These are phyloP conservation scores for Rhodotorula graminis DNA, from an alignment of 768 basidiomycete genomes.

Conservation along the genomic window DNA sequence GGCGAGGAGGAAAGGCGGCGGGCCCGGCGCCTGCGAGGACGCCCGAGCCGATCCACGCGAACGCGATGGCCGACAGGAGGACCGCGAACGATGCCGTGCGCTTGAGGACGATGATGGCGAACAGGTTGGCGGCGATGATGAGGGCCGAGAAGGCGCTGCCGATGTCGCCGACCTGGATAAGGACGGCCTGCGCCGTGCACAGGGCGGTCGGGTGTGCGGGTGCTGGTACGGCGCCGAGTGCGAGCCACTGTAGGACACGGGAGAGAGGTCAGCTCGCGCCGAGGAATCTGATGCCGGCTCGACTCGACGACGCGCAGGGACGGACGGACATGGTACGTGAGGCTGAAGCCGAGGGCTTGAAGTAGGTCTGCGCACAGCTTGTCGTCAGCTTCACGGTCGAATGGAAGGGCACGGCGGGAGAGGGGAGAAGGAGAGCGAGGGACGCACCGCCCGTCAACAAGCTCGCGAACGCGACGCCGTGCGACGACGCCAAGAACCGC, in stretches of 20 bases:
- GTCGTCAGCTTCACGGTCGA: no score
- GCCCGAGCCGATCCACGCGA: constrained; percentile 7
- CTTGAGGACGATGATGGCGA: constrained; percentile 19
- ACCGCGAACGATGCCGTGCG: neutral
- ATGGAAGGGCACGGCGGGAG: no score
- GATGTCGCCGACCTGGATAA: constrained; percentile 28
- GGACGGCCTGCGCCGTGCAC: constrained; percentile 22
- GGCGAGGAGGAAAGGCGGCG: no score
- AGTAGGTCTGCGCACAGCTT: neutral
- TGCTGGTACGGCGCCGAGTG: neutral
- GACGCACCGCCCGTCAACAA: constrained; percentile 10
- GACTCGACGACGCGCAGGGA: neutral
- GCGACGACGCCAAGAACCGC: constrained; percentile 14
- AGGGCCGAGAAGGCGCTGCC: constrained; percentile 12
- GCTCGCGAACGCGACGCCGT: constrained; percentile 7
- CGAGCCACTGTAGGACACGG: constrained; percentile 11
- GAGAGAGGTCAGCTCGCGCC: neutral
- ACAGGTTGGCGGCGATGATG: constrained; percentile 21
- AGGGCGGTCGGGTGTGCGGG: neutral
- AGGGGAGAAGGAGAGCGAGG: no score
- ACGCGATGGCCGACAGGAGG: neutral
- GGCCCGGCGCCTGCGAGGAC: constrained; percentile 11
- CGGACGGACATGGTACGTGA: constrained; percentile 10
- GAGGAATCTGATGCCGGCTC: no score
- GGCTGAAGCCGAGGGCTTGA: constrained; percentile 15